These are phyloP conservation scores for Triglochin maritima DNA, from an alignment of 106 monocot species.

Conservation along the genomic window DNA sequence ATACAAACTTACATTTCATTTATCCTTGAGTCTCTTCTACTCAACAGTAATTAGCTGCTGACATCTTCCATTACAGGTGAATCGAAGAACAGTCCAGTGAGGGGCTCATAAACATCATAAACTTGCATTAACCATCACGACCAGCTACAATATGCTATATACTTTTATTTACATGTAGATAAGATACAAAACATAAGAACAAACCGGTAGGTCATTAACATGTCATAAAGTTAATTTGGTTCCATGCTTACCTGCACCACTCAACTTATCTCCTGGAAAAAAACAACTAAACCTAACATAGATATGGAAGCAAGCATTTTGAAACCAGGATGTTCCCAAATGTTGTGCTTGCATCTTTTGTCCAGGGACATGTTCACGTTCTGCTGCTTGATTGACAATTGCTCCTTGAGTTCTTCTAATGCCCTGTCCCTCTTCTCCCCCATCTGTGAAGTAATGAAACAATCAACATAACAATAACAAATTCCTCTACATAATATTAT, in stretches of 20 bases:
- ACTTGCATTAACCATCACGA: too few relatives aligned
- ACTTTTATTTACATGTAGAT: background rate
- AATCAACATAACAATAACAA: background rate
- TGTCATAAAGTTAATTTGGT: too few relatives aligned
- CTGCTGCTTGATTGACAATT: conserved; percentile 38
- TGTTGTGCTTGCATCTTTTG: conserved; percentile 32
- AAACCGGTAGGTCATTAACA: background rate
- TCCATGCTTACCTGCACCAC: too few relatives aligned
- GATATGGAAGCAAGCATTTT: conserved; percentile 79
- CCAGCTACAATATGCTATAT: too few relatives aligned
- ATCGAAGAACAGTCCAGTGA: background rate
- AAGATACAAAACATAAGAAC: background rate
- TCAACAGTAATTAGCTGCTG: background rate
- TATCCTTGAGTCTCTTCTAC: too few relatives aligned
- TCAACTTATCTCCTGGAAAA: conserved; percentile 12
- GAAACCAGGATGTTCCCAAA: conserved; percentile 79
- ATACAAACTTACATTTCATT: too few relatives aligned
- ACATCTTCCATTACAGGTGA: background rate
- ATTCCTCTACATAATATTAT: too few relatives aligned
- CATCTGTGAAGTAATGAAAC: conserved; percentile 27
- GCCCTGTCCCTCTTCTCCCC: conserved; percentile 71
- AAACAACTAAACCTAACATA: conserved; percentile 13
- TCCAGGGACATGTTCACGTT: conserved; percentile 1
- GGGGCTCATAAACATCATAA: too few relatives aligned
- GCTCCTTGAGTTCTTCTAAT: conserved; percentile 55